Evolutionary conservation across 768 basidiomycete species (phyloP).

Genomic region (Leucocoprinus birnbaumii): DNA sequence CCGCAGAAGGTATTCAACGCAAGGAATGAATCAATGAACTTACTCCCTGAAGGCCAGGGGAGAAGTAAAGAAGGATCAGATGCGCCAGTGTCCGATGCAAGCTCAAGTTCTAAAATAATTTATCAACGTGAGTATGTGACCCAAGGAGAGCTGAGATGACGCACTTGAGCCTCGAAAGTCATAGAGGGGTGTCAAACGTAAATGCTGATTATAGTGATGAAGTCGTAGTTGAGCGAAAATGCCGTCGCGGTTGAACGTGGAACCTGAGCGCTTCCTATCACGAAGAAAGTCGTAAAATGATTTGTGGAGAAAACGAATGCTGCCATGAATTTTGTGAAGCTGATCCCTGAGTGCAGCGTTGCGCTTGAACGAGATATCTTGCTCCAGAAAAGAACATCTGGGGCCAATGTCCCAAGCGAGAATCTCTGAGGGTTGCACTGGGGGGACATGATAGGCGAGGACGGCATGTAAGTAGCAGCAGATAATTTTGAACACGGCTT

Average conservation of each 20-base stretch:
- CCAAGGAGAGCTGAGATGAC: neutral
- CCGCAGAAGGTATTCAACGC: neutral
- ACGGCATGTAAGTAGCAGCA: no score
- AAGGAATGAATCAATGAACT: neutral
- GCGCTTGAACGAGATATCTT: no score
- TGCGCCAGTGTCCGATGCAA: neutral
- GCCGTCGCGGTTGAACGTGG: no score
- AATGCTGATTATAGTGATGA: neutral
- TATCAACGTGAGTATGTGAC: neutral
- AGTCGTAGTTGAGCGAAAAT: neutral
- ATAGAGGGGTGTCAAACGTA: neutral
- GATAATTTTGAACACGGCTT: no score
- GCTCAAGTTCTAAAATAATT: neutral
- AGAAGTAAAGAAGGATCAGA: neutral
- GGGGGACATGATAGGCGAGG: no score
- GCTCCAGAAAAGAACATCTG: neutral
- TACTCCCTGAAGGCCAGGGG: neutral
- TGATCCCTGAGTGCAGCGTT: neutral
- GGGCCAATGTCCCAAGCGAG: no score
- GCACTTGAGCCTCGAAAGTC: neutral
- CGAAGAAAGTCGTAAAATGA: constrained; percentile 4
- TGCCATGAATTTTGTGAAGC: neutral
- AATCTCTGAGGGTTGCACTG: no score
- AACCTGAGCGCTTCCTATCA: neutral
- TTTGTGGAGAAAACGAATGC: neutral